Base-by-base conservation (phyloP, 768 basidiomycete genomes). In the Coprinopsis strossmayeri region DNA sequence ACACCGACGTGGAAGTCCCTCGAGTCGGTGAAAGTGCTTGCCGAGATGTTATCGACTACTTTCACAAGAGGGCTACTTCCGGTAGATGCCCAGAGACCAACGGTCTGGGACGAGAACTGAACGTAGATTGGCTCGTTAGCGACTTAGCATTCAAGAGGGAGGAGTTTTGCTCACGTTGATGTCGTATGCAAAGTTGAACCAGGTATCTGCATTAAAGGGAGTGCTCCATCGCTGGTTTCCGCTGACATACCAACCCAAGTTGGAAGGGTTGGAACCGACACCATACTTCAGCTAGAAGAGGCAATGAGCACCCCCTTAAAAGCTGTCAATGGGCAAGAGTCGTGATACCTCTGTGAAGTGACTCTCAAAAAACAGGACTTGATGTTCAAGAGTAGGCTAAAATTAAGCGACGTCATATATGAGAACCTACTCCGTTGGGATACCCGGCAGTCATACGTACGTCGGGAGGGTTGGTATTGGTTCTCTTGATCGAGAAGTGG, bases 121-220 rank as follows among this genome's bases (percentile, higher is more conserved):
- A 49, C 5, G 11, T 40, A 10, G n/a, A 30, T 41, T 21, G 32
- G 25, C 12, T 35, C 27, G 13, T 35, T 7, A n/a, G 53, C 10
- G 40, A 24, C 2, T 27, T n/a, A 35, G 21, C n/a, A 28, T 37
- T 13, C 12, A 18, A 13, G 26, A 26, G 35, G 30, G 3, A 28
- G 44, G 27, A n/a, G 27, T 15, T 51, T 21, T 13, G 32, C 77
- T 50, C 45, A 76, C 78, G 56, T 82, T 65, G 56, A 81, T 81
- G 52, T 82, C 80, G 55, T 82, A 82, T 25, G 79, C 80, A 54
- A 83, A 81, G 69, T 82, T 82, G 65, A 72, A 78, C 79, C 79
- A 83, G 41, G 69, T 71, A 30, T 70, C 74, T 4, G 80, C 65
- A 13, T 64, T 67, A 63, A 77, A 76, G 1, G 74, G 66, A 1